Percentiles rank a stretch among this genome's conserved stretches.
Conservation (phyloP, 1,139 yeast genomes). For the Hyphopichia khmerensis region DNA sequence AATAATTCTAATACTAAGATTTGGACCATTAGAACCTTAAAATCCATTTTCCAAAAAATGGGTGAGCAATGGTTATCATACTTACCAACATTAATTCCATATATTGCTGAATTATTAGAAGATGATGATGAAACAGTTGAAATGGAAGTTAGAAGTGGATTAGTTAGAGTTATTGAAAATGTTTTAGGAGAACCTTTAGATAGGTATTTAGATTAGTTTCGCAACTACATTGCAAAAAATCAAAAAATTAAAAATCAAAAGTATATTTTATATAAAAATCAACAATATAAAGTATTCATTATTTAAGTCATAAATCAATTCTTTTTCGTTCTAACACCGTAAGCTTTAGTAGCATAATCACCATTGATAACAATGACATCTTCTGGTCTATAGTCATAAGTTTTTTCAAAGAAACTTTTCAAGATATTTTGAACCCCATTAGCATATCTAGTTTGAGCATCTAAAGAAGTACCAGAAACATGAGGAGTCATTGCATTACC, state of each 20-base stretch:
- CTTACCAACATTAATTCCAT: slow-evolving; percentile 92
- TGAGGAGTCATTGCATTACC: slow-evolving; percentile 90
- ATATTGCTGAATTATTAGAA: slow-evolving; percentile 90
- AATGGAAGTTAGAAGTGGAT: slow-evolving; percentile 85
- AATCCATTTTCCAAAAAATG: slow-evolving; percentile 80
- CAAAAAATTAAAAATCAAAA: too few species aligned
- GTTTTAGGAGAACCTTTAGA: slow-evolving; percentile 95
- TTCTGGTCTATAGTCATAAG: slow-evolving; percentile 66
- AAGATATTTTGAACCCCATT: slow-evolving; percentile 66
- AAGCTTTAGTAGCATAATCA: slow-evolving; percentile 70
- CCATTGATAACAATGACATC: slow-evolving; percentile 75
- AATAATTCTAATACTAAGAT: slow-evolving; percentile 51
- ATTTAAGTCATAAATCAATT: too few species aligned
- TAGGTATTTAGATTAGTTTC: slow-evolving; percentile 66
- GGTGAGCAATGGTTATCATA: slow-evolving; percentile 93
- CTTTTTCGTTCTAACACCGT: slow-evolving; percentile 48
- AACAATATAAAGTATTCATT: too few species aligned
- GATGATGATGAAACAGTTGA: slow-evolving; percentile 96
- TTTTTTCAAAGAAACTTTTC: slow-evolving; percentile 59
- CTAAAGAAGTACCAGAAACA: slow-evolving; percentile 75
- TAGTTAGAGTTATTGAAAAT: slow-evolving; percentile 86
- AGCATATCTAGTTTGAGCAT: slow-evolving; percentile 76
- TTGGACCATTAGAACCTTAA: slow-evolving; percentile 81
- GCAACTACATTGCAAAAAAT: neutral
- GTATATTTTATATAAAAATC: too few species aligned